phyloP scores from a whole-genome alignment of 805 yeast species.

The Schizosaccharomyces japonicus region DNA sequence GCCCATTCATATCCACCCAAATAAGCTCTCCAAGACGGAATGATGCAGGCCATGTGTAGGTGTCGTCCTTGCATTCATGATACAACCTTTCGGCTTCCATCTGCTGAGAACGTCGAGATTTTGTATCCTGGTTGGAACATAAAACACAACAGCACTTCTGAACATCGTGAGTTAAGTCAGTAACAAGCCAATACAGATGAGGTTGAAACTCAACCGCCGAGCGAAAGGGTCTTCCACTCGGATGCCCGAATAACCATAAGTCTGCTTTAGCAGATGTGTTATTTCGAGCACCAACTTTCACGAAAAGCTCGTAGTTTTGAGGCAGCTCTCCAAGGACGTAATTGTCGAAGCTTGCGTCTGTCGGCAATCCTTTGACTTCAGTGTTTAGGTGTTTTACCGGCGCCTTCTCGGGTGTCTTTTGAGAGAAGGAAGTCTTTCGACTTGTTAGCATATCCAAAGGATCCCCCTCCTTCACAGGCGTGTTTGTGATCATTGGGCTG shows the following conservation, averaged over 20 bases:
- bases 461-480: neutral
- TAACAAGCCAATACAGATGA: conserved; percentile 7
- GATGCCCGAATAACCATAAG: conserved; percentile 9
- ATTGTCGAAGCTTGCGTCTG: neutral
- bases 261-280: neutral
- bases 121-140: neutral
- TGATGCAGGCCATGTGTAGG: neutral
- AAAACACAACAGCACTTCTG: neutral
- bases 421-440: neutral
- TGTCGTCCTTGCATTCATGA: conserved; percentile 1
- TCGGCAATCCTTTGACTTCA: neutral
- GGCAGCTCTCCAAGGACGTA: neutral
- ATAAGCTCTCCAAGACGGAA: neutral
- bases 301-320: neutral
- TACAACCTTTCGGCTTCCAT: neutral
- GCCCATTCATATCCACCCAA: neutral
- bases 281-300: neutral
- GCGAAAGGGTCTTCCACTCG: conserved; percentile 9
- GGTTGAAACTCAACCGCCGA: conserved; percentile 7
- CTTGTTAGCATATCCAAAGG: neutral
- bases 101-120: neutral
- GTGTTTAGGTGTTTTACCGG: neutral
- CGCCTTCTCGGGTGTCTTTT: neutral
- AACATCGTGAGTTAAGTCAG: neutral
- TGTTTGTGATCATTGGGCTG: neutral